Percentiles rank a stretch among this genome's conserved stretches.
These are phyloP conservation scores for Lachancea cidri DNA, from an alignment of 805 yeast genomes.

Conservation along the genomic window DNA sequence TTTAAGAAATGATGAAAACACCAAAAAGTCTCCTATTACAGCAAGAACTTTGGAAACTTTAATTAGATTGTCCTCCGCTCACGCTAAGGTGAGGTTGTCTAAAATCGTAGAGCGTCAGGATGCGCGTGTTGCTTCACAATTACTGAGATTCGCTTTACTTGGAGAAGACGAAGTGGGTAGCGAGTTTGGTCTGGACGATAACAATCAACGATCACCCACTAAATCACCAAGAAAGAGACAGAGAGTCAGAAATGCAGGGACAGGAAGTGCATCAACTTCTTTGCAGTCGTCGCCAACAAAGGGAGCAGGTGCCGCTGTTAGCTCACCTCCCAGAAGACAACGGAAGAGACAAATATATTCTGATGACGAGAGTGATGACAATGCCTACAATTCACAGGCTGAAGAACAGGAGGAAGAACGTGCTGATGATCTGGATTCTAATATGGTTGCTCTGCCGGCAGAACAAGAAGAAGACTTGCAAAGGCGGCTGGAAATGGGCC, in stretches of 20 bases:
- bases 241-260: slow-evolving; percentile 29
- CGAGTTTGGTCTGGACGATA: slow-evolving; percentile 21
- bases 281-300: slow-evolving; percentile 8
- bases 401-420: slow-evolving; percentile 25
- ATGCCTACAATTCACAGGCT: slow-evolving; percentile 25
- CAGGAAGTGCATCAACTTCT: not conserved
- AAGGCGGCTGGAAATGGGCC: slow-evolving; percentile 22
- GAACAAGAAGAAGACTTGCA: slow-evolving; percentile 31
- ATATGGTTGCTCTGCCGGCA: slow-evolving; percentile 26
- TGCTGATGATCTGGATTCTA: slow-evolving; percentile 12
- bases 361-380: slow-evolving; percentile 32
- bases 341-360: slow-evolving; percentile 23
- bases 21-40: slow-evolving; percentile 88
- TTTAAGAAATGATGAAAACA: slow-evolving; percentile 75
- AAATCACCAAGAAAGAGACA: slow-evolving; percentile 34
- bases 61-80: slow-evolving; percentile 92
- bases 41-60: slow-evolving; percentile 97
- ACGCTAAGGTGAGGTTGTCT: slow-evolving; percentile 90
- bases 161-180: slow-evolving; percentile 32
- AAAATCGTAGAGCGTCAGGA: slow-evolving; percentile 68
- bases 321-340: slow-evolving; percentile 35
- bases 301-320: not conserved
- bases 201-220: slow-evolving; percentile 32
- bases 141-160: slow-evolving; percentile 79
- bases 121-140: slow-evolving; percentile 78